Evolutionary conservation across 1,284 basidiomycete species (phyloP), one percentile per base, ranked within the genome.

Genomic region (Trichosporon faecale): DNA sequence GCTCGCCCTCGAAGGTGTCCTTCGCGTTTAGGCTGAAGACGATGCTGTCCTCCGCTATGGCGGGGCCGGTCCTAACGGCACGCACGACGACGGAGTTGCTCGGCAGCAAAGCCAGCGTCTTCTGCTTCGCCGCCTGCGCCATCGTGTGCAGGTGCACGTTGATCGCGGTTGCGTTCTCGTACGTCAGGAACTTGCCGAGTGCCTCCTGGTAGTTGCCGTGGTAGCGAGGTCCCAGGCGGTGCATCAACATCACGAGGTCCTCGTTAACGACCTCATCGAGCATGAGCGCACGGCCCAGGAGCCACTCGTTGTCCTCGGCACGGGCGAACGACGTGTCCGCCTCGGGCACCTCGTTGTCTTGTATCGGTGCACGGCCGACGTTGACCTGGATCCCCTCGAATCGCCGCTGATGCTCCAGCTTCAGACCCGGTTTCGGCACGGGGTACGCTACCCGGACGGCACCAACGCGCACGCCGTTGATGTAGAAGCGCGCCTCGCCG

Each of bases 201-300:
- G 81, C 74, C 64, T 83, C 83, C 66, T 84, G 82, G 52, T 81
- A 73, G 69, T 83, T 83, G 18, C 83, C 83, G 14, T 74, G 68
- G 70, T 84, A 84, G 16, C 83, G 71, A 0, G 83, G 82, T 0
- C 83, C 83, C 33, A 84, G 74, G 66, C 82, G 79, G 69, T 83
- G 77, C 73, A 84, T 72, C 16, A 84, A 74, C 68, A 82, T 68
- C 1, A 80, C 76, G 25, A 84, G 49, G 72, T 84, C 83, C 44
- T 84, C 83, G 3, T 78, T 72, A 1, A 83, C 65, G n/a, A 79
- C 79, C 69, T 84, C 82, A 27, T 80, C 80, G 29, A 83, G 67
- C 23, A 83, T 65, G 40, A 82, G 65, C 0, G 74, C 70, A 14
- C 80, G 72, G 3, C 80, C 82, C 2, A 84, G 72, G 69, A 80